Evolutionary conservation across 2,329 filamentous ascomycete species (phyloP), one percentile per base, ranked within the genome.

Genomic region (Nemania sp.): DNA sequence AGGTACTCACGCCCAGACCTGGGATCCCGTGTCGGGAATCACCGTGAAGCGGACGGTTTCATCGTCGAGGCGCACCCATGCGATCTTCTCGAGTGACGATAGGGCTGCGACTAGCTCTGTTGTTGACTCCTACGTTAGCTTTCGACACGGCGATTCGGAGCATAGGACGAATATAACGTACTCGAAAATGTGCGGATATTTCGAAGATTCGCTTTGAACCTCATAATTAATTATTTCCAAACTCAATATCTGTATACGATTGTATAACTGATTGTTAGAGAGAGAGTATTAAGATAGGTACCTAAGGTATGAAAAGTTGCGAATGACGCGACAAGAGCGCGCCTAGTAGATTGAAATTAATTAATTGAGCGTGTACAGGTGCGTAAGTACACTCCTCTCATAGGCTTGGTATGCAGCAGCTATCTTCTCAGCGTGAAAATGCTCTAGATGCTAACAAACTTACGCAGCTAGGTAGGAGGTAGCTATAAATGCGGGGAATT

Each of bases 1-100:
- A n/a, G n/a, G n/a, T n/a, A 89, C 90, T 78, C 86, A 94, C 86
- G 94, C 93, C 96, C 96, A 99, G 62, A 98, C 95, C 85, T 98
- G 95, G 8, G 93, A 97, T 68, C 96, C 95, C 76, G 93, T 91
- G 78, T 98, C 94, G 0, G 96, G 94, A 70, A 98, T 95, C 76
- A 98, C 93, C 68, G 96, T 98, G 82, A 99, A 97, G 74, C 94
- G 94, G 64, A 95, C 90, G 63, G 91, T 90, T 67, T 94, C 90
- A 81, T 97, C 89, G 81, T 95, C 93, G 38, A 99, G 88, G 72
- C 94, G 92, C 71, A 97, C 86, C 94, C 94, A 97, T 53, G 93
- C 93, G 70, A 97, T 91, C 80, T 95, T 94, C 73, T 94, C 93
- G 35, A 92, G 82, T 1, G 89, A 88, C 65, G 85, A 87, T 69